Evolutionary conservation across 2,329 filamentous ascomycete species (phyloP).

Genomic region (Arthrocladium fulminans): DNA sequence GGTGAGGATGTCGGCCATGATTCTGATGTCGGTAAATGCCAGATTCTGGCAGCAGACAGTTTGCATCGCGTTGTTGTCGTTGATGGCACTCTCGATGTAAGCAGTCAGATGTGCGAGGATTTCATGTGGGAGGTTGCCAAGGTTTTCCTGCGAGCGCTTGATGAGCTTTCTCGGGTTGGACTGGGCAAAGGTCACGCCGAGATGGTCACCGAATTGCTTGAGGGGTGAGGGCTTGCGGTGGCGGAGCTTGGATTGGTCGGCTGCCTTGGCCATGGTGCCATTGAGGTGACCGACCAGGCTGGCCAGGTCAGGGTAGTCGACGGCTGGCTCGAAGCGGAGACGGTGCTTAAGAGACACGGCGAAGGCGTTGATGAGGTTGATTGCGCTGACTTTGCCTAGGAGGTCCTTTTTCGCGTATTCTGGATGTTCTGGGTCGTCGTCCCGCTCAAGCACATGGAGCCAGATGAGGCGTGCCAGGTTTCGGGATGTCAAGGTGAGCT

Average conservation of each 20-base stretch:
- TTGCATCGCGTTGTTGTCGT: slow-evolving; percentile 30
- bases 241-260: slow-evolving; percentile 33
- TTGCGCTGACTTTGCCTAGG: slow-evolving; percentile 60
- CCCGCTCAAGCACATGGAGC: slow-evolving; percentile 61
- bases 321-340: slow-evolving; percentile 74
- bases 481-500: slow-evolving; percentile 47
- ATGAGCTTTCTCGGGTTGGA: slow-evolving; percentile 70
- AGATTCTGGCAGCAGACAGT: slow-evolving; percentile 29
- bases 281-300: slow-evolving; percentile 63
- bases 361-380: slow-evolving; percentile 72
- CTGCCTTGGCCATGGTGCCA: slow-evolving; percentile 57
- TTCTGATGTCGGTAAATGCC: slow-evolving; percentile 49
- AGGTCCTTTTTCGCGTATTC: slow-evolving; percentile 53
- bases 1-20: slow-evolving; percentile 63
- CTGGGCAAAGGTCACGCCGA: slow-evolving; percentile 66
- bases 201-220: slow-evolving; percentile 60
- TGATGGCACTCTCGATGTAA: slow-evolving; percentile 55
- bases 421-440: slow-evolving; percentile 27
- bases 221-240: slow-evolving; percentile 43
- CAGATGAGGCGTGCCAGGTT: slow-evolving; percentile 65
- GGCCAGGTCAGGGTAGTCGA: slow-evolving; percentile 64
- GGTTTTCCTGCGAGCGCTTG: slow-evolving; percentile 61
- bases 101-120: slow-evolving; percentile 64
- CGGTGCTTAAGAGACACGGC: slow-evolving; percentile 72
- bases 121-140: slow-evolving; percentile 77